Conservation (phyloP, 306 rosid genomes). For the Trifolium fragiferum region DNA sequence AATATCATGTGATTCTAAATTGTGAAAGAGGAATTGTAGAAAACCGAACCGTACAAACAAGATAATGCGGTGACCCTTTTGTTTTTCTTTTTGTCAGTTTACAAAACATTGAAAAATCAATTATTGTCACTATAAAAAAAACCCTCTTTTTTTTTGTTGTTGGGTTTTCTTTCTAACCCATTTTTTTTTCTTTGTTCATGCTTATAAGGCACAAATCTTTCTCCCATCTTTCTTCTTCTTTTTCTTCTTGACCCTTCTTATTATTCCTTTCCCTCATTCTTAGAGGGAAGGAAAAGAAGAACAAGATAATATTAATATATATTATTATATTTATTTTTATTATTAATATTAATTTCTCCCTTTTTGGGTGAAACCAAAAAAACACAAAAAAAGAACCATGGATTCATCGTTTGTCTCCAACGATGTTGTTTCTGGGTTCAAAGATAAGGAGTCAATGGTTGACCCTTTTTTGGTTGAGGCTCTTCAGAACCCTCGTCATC, state of each 20-base stretch:
- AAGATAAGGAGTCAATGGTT: constrained; percentile 71
- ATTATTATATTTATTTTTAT: neutral
- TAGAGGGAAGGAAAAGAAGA: constrained; percentile 37
- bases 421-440: constrained; percentile 49
- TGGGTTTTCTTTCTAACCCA: neutral
- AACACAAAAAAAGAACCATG: constrained; percentile 38
- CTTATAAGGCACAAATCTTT: constrained; percentile 47
- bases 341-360: neutral
- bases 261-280: constrained; percentile 44
- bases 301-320: neutral
- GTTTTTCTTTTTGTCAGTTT: neutral
- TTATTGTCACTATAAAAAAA: neutral
- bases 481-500: constrained; percentile 93
- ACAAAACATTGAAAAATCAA: too few relatives aligned
- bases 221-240: constrained; percentile 43
- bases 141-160: neutral
- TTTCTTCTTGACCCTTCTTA: constrained; percentile 40
- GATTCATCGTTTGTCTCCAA: constrained; percentile 54
- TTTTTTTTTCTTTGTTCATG: neutral
- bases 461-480: constrained; percentile 95
- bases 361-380: constrained; percentile 30
- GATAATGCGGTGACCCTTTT: constrained; percentile 40
- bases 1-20: constrained; percentile 5
- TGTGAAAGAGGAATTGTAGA: constrained; percentile 17
- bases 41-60: constrained; percentile 31